Conservation (phyloP, 2,329 filamentous ascomycete genomes). For the Colletotrichum orchidophilum region DNA sequence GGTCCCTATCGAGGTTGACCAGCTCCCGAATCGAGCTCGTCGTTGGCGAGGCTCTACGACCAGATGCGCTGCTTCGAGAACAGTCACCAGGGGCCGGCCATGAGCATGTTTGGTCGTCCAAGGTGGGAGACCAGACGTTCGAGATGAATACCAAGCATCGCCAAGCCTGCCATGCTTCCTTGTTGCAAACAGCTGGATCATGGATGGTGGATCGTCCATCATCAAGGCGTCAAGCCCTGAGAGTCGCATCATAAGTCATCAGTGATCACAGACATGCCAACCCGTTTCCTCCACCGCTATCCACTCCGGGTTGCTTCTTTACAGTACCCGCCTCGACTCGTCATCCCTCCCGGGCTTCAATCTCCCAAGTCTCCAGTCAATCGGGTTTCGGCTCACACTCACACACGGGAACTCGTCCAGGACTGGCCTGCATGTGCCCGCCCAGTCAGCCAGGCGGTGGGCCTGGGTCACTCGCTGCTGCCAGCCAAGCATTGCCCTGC, state of each 20-base stretch:
- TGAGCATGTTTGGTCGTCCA: neutral
- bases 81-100: neutral
- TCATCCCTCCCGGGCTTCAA: conserved; percentile 2
- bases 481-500: conserved; percentile 15
- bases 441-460: neutral
- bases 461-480: neutral
- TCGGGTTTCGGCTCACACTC: conserved; percentile 14
- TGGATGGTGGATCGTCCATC: neutral
- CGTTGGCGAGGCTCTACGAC: neutral
- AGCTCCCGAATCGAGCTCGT: neutral
- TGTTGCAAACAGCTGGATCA: neutral
- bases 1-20: neutral
- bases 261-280: conserved; percentile 2
- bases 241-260: neutral
- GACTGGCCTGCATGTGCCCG: neutral
- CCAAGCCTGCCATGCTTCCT: conserved; percentile 15
- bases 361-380: conserved; percentile 21
- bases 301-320: neutral
- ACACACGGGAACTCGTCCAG: neutral
- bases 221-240: neutral
- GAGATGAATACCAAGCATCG: neutral
- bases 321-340: conserved; percentile 22
- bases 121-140: neutral
- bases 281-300: neutral
- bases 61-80: conserved; percentile 27